Evolutionary conservation across 805 yeast species (phyloP).

Genomic region (Ascoidea rubescens): DNA sequence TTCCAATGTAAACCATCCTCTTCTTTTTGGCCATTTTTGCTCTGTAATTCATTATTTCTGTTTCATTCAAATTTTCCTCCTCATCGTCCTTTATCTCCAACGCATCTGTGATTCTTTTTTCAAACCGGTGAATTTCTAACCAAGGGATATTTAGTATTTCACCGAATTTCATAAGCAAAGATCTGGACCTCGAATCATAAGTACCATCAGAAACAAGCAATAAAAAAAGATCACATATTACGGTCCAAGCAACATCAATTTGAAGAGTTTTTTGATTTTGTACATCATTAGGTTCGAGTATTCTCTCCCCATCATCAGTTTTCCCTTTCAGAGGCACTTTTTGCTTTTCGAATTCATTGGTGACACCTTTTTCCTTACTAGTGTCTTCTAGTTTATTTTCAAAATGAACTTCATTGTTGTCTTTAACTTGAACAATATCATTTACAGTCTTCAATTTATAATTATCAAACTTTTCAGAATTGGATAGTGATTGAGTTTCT

Average conservation of each 20-base stretch:
- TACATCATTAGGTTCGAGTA: constrained; percentile 20
- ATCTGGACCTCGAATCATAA: constrained; percentile 81
- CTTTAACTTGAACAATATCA: constrained; percentile 2
- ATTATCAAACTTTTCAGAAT: constrained; percentile 7
- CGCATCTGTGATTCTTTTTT: constrained; percentile 79
- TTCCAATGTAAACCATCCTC: constrained; percentile 75
- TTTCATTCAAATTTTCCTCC: constrained; percentile 67
- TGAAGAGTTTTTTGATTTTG: constrained; percentile 27
- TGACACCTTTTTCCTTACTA: neutral
- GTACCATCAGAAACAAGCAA: constrained; percentile 68
- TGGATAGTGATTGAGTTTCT: constrained; percentile 6
- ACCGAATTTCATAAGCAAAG: constrained; percentile 62
- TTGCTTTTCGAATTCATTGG: neutral
- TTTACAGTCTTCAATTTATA: constrained; percentile 9
- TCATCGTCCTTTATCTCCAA: constrained; percentile 76
- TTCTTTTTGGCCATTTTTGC: constrained; percentile 50
- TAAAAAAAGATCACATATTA: constrained; percentile 80
- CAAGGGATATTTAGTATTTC: constrained; percentile 36
- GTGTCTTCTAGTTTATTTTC: constrained; percentile 2
- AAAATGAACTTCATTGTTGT: neutral
- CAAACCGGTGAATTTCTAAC: constrained; percentile 79
- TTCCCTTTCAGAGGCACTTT: neutral
- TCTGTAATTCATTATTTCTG: constrained; percentile 53
- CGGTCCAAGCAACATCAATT: constrained; percentile 84
- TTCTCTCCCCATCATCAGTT: constrained; percentile 6